Conservation (phyloP, 2,329 filamentous ascomycete species). For the Hymenotorrendiella dingleyae region DNA sequence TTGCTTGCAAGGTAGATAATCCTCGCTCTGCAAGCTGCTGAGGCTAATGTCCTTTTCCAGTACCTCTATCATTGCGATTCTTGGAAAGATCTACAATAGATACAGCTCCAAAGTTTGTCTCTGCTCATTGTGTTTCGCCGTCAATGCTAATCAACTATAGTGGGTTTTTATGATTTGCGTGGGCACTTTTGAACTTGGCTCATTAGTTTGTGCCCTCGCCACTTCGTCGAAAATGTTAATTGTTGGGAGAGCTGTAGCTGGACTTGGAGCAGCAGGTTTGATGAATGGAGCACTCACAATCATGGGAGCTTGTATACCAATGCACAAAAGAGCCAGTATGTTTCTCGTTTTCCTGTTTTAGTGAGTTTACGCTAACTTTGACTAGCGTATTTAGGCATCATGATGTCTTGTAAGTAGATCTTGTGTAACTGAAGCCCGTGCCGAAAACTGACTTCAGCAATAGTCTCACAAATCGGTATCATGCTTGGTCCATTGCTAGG, state of each 20-base stretch:
- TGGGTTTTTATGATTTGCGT: constrained; percentile 39
- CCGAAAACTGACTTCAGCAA: background rate
- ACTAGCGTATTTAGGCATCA: constrained; percentile 16
- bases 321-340: constrained; percentile 15
- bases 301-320: constrained; percentile 34
- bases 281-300: constrained; percentile 48
- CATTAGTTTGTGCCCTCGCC: constrained; percentile 46
- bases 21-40: constrained; percentile 3
- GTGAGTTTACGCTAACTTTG: background rate
- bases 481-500: constrained; percentile 30
- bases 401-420: constrained; percentile 17
- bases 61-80: constrained; percentile 44
- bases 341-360: background rate
- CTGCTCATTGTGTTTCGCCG: background rate
- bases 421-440: background rate
- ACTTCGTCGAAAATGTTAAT: constrained; percentile 47
- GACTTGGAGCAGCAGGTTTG: constrained; percentile 45
- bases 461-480: constrained; percentile 19
- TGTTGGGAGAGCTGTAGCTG: constrained; percentile 47
- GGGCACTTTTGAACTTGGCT: constrained; percentile 49
- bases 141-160: constrained; percentile 17
- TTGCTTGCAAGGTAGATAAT: constrained; percentile 34
- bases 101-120: constrained; percentile 32
- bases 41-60: constrained; percentile 26
- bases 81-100: constrained; percentile 45